These are phyloP conservation scores for Pseudogymnoascus sp. DNA, from an alignment of 2,329 filamentous ascomycete species.

Conservation along the genomic window DNA sequence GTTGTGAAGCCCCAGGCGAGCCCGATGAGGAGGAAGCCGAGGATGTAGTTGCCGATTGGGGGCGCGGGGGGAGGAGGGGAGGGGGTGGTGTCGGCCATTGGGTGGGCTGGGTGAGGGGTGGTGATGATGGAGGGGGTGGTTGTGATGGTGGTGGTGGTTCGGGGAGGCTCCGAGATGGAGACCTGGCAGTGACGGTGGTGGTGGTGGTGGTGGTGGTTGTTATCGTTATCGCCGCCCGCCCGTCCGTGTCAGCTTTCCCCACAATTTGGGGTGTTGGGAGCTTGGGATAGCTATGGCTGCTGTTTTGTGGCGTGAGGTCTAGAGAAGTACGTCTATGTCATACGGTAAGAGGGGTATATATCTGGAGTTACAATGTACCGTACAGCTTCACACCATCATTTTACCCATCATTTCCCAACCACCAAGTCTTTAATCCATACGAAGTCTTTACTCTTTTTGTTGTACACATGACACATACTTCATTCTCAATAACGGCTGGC, in stretches of 20 bases:
- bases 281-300: background rate
- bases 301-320: background rate
- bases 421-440: no score
- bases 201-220: no score
- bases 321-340: no score
- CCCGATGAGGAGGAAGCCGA: slow-evolving; percentile 85
- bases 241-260: background rate
- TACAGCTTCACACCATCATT: background rate
- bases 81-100: slow-evolving; percentile 1
- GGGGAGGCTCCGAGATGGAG: no score
- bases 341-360: background rate
- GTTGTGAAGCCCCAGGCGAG: slow-evolving; percentile 90
- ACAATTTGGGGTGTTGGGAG: background rate
- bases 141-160: background rate
- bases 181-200: no score
- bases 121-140: background rate
- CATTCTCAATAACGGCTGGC: background rate
- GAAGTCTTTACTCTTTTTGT: no score
- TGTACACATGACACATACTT: no score
- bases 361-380: background rate
- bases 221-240: background rate
- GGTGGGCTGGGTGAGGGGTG: background rate
- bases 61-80: slow-evolving; percentile 25
- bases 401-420: background rate
- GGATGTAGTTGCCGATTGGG: slow-evolving; percentile 67